phyloP scores from a whole-genome alignment of 176 grass and related monocot species.

The Dactylis glomerata region DNA sequence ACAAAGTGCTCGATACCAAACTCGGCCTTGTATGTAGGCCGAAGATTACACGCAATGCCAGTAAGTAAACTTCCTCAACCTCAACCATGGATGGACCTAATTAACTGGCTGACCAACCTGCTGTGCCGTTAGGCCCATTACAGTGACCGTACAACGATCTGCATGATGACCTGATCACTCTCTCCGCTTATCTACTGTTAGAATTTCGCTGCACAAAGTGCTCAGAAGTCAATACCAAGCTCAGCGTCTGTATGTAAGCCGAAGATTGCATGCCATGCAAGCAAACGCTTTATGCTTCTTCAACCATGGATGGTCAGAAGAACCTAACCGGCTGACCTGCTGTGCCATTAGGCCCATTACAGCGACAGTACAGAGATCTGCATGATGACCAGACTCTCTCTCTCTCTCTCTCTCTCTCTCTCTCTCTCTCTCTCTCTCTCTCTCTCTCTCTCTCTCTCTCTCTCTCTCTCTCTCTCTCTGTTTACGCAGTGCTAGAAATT shows the following conservation, averaged over 20 bases:
- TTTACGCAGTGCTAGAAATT: not conserved
- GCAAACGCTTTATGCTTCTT: not conserved
- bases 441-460: not conserved
- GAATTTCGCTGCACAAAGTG: too few relatives aligned
- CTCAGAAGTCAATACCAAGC: too few relatives aligned
- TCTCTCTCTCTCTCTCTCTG: not conserved
- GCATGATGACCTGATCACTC: not conserved
- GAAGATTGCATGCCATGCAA: slow-evolving; percentile 16
- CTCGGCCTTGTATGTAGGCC: not conserved
- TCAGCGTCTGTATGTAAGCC: not conserved
- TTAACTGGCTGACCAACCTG: not conserved
- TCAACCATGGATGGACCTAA: slow-evolving; percentile 2
- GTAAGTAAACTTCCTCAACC: not conserved
- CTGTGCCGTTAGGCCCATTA: not conserved
- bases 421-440: not conserved
- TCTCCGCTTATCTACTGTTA: too few relatives aligned
- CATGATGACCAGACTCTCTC: not conserved
- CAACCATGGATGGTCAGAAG: not conserved
- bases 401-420: not conserved
- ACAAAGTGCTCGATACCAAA: not conserved
- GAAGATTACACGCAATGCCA: slow-evolving; percentile 11
- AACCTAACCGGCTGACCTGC: not conserved
- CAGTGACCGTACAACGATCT: not conserved
- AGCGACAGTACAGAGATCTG: not conserved
- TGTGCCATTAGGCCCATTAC: not conserved